These are phyloP conservation scores for Friedmanniomyces endolithicus DNA, from an alignment of 495 filamentous ascomycete species.

Conservation along the genomic window DNA sequence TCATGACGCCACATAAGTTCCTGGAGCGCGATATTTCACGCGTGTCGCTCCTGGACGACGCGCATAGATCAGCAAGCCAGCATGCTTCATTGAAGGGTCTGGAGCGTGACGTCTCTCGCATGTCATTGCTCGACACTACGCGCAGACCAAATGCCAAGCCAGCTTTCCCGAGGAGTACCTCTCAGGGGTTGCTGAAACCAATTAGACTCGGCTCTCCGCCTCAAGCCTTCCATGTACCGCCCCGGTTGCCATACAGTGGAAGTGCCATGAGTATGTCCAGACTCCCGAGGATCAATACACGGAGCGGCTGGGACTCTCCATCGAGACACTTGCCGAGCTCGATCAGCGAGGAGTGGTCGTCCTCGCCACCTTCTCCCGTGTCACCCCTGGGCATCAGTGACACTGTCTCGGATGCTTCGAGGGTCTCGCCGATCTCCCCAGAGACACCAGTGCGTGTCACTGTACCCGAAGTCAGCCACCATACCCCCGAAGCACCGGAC, in stretches of 20 bases:
- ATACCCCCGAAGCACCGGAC: background rate
- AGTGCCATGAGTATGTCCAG: background rate
- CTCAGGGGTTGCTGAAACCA: conserved; percentile 7
- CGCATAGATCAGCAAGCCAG: background rate
- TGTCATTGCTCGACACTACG: background rate
- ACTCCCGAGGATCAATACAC: conserved; percentile 3
- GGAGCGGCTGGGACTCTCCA: background rate
- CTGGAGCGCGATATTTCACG: conserved; percentile 7
- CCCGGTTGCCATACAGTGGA: conserved; percentile 1
- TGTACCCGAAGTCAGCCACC: background rate
- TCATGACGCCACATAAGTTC: conserved; percentile 8
- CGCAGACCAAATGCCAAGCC: background rate
- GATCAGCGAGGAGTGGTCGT: background rate
- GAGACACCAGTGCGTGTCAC: background rate
- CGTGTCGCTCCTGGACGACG: conserved; percentile 8
- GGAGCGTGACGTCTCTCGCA: background rate
- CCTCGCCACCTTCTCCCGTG: background rate
- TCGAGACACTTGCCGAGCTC: background rate
- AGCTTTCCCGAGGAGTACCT: background rate
- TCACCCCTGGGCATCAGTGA: conserved; percentile 1
- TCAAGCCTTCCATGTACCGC: conserved; percentile 6
- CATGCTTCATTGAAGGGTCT: background rate
- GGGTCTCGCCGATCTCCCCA: conserved; percentile 8
- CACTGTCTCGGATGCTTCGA: background rate
- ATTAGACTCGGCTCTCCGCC: conserved; percentile 6